These are phyloP conservation scores for Aspergillus sp. DNA, from an alignment of 2,329 filamentous ascomycete species.

Conservation along the genomic window DNA sequence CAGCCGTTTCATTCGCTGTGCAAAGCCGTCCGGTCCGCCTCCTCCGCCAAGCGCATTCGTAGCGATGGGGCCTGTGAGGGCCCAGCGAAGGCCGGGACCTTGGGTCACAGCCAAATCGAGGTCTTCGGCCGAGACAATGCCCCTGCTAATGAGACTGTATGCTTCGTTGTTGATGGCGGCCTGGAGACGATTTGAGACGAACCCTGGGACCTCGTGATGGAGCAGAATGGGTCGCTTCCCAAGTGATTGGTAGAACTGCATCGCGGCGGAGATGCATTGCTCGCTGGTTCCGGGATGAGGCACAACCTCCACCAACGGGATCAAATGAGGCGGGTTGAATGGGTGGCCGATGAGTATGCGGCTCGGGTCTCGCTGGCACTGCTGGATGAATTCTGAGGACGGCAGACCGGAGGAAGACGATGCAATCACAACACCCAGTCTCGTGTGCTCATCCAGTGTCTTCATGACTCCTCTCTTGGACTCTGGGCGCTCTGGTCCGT, in stretches of 20 bases:
- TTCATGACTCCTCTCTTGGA: conserved; percentile 12
- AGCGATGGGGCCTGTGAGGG: conserved; percentile 9
- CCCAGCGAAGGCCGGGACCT: conserved; percentile 11
- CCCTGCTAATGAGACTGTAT: conserved; percentile 27
- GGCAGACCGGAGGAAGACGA: conserved; percentile 11
- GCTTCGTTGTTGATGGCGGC: conserved; percentile 33
- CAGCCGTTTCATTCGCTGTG: background rate
- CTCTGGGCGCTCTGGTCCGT: conserved; percentile 10
- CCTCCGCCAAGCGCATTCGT: conserved; percentile 11
- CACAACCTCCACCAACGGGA: conserved; percentile 7
- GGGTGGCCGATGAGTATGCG: conserved; percentile 8
- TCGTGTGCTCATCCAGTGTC: conserved; percentile 10
- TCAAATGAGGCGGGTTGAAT: conserved; percentile 8
- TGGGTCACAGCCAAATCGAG: conserved; percentile 9
- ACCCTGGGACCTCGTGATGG: conserved; percentile 37
- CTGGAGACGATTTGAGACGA: conserved; percentile 43
- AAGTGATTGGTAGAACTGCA: conserved; percentile 33
- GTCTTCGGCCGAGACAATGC: conserved; percentile 18
- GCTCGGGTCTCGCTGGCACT: conserved; percentile 4
- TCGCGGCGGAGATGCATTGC: background rate
- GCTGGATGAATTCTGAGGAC: conserved; percentile 2
- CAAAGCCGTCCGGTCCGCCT: background rate
- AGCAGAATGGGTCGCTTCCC: conserved; percentile 38
- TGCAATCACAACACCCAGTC: conserved; percentile 7
- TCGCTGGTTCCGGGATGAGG: conserved; percentile 2